A percentile compares a stretch with the other conserved stretches of the same genome.
phyloP scores from a whole-genome alignment of 768 basidiomycete genomes.

The Leccinum variicolor region DNA sequence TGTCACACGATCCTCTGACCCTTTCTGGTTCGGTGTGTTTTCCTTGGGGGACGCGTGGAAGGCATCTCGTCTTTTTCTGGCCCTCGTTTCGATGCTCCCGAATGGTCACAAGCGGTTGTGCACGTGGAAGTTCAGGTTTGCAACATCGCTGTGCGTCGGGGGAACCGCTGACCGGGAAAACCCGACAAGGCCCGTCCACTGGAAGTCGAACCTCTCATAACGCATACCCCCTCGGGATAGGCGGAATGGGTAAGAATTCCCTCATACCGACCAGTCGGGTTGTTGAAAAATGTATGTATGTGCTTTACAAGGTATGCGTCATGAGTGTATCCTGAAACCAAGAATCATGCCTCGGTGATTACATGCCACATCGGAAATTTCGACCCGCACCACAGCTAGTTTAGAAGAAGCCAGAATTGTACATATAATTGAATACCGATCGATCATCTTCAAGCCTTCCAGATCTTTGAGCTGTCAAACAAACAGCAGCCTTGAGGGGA shows the following conservation, averaged over 20 bases:
- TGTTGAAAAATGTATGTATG: too few species aligned
- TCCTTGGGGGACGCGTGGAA: neutral
- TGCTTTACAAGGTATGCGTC: too few species aligned
- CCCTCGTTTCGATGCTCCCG: neutral
- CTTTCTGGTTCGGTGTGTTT: constrained; percentile 4
- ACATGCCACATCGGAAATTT: constrained; percentile 5
- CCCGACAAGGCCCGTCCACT: neutral
- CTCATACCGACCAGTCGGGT: too few species aligned
- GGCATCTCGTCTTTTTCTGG: neutral
- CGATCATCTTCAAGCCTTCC: neutral
- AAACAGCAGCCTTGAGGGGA: constrained; percentile 3
- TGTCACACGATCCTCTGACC: constrained; percentile 18
- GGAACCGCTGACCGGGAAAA: neutral
- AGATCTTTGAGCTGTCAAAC: constrained; percentile 7
- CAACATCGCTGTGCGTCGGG: neutral
- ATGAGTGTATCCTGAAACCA: neutral
- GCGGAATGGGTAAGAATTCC: too few species aligned
- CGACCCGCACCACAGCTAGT: neutral
- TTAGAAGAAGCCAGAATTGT: neutral
- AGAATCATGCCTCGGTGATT: constrained; percentile 13
- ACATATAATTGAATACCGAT: neutral
- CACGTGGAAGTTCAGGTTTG: neutral
- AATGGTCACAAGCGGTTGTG: neutral
- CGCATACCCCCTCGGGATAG: too few species aligned
- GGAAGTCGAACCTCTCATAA: neutral